A percentile compares a stretch with the other conserved stretches of the same genome.
These are phyloP conservation scores for Xylogone sp. DNA, from an alignment of 2,329 filamentous ascomycete species.

Conservation along the genomic window DNA sequence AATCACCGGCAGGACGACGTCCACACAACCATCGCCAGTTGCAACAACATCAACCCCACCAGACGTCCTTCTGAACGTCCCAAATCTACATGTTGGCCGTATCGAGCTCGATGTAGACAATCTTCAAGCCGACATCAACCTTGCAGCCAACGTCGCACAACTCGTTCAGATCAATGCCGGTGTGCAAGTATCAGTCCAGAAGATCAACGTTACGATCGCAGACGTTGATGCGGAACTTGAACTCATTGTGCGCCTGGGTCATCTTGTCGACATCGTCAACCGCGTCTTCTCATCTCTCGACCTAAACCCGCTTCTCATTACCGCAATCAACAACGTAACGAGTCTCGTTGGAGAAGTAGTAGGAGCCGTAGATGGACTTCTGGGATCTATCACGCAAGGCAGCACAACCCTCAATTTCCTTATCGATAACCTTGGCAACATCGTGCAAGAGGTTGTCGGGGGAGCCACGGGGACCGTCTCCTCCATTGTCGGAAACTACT, in stretches of 20 bases:
- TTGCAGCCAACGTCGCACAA: constrained; percentile 55
- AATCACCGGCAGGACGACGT: background rate
- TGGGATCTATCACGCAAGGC: constrained; percentile 55
- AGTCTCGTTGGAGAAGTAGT: constrained; percentile 49
- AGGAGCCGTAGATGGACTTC: constrained; percentile 53
- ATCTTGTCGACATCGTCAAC: constrained; percentile 58
- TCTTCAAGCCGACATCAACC: constrained; percentile 54
- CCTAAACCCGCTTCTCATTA: constrained; percentile 57
- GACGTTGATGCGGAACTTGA: constrained; percentile 57
- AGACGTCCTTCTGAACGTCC: constrained; percentile 55
- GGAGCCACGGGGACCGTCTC: constrained; percentile 40
- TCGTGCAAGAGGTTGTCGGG: constrained; percentile 54
- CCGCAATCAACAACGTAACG: constrained; percentile 49
- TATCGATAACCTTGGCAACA: constrained; percentile 59
- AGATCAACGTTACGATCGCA: constrained; percentile 58
- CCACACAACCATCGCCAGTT: background rate
- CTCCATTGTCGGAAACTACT: constrained; percentile 54
- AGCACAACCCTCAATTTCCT: constrained; percentile 51
- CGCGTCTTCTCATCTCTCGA: constrained; percentile 56
- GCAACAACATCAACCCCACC: constrained; percentile 32
- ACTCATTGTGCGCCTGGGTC: constrained; percentile 54
- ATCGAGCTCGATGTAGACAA: constrained; percentile 60
- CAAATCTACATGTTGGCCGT: constrained; percentile 52
- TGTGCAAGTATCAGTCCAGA: constrained; percentile 40
- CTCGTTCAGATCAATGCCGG: constrained; percentile 51